These are phyloP conservation scores for Nicotiana tabacum DNA, from an alignment of 257 asterid species.

Conservation along the genomic window DNA sequence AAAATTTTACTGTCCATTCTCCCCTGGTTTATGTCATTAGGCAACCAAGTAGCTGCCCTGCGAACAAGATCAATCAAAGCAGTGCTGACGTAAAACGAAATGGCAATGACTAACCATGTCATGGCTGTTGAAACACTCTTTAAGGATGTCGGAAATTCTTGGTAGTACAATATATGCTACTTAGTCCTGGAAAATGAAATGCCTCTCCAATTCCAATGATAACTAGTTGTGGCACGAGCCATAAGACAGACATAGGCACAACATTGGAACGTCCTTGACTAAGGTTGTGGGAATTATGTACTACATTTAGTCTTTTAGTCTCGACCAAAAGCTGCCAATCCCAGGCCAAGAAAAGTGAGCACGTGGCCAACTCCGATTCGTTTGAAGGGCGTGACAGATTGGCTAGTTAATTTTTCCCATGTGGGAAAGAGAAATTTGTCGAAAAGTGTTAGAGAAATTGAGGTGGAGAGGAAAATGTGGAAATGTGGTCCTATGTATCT, in stretches of 20 bases:
- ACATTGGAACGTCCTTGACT: not conserved
- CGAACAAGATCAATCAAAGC: constrained; percentile 14
- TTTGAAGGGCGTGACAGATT: constrained; percentile 14
- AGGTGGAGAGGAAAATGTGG: not conserved
- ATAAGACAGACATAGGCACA: constrained; percentile 40
- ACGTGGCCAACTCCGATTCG: constrained; percentile 21
- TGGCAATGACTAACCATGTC: constrained; percentile 41
- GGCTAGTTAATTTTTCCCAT: constrained; percentile 1
- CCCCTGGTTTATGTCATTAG: constrained; percentile 24
- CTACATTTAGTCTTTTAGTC: constrained; percentile 35
- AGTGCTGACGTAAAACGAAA: constrained; percentile 4
- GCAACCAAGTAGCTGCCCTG: constrained; percentile 20
- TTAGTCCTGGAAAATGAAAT: constrained; percentile 54
- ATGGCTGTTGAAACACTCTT: constrained; percentile 59
- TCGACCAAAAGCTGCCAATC: constrained; percentile 48
- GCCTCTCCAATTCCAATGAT: constrained; percentile 55
- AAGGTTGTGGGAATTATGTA: not conserved
- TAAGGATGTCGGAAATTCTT: constrained; percentile 50
- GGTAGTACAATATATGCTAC: constrained; percentile 39
- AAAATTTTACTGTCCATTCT: constrained; percentile 18
- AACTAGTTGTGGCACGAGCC: constrained; percentile 43
- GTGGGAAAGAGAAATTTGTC: constrained; percentile 8
- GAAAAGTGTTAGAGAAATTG: constrained; percentile 2
- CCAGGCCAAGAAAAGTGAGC: constrained; percentile 34
- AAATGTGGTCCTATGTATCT: constrained; percentile 20